Evolutionary conservation across 441 rosid species (phyloP), one percentile per base, ranked within the genome.

Genomic region (Brassica balearica): DNA sequence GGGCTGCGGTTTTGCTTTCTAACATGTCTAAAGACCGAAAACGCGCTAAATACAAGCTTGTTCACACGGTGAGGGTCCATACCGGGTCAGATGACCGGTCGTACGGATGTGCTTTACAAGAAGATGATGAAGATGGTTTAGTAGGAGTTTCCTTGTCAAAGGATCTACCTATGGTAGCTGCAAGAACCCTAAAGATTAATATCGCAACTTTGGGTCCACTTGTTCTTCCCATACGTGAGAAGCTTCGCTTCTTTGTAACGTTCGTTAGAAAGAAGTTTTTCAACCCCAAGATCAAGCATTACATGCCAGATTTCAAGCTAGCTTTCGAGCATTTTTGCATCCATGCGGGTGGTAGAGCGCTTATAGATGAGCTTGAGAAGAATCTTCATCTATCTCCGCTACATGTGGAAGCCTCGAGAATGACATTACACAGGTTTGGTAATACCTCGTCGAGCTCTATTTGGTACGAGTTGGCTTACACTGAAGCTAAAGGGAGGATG

Each of bases 171-270:
- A 53, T 53, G 59, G 59, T 53, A 15, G 59, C 59, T 53, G 59
- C 59, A 55, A 55, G 23, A 55, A 55, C 60, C 4, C 9, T 55
- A 15, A 55, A 55, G 60, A 55, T 55, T 17, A 55, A 55, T 1
- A 55, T 55, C 9, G 60, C 60, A 55, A 55, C 60, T 2, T 55
- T 55, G 11, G 60, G 60, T 55, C 60, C 60, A 55, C 23, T 15
- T 6, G 60, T 55, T 55, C 60, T 55, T 7, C 60, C 60, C 22
- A 17, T 55, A 55, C 15, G 98, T 3, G 98, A 94, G 85, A 96
- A 94, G 68, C 91, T 94, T 64, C 73, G 84, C 67, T 94, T 94
- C 85, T 94, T 94, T 62, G 78, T 80, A 3, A 92, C 94, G 5
- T 76, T 89, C 68, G 84, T 89, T 34, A 80, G 77, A 8, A 92